Percentiles rank a stretch among this genome's conserved stretches.
These are phyloP conservation scores for Psilocybe subaeruginosa DNA, from an alignment of 768 basidiomycete genomes.

Conservation along the genomic window DNA sequence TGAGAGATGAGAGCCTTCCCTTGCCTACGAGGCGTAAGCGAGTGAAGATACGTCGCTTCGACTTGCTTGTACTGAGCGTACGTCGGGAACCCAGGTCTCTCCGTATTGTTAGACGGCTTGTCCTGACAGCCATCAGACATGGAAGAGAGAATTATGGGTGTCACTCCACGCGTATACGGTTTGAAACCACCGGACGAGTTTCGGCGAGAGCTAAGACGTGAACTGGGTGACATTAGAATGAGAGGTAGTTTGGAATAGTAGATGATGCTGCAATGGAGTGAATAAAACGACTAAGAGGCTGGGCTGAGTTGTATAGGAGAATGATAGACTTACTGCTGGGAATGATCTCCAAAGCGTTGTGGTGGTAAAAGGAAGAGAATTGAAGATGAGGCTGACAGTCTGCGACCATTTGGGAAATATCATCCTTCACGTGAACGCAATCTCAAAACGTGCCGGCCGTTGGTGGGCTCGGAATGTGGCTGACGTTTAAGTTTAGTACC, in stretches of 20 bases:
- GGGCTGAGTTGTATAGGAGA: slow-evolving; percentile 15
- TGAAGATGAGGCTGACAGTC: slow-evolving; percentile 31
- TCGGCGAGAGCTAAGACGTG: slow-evolving; percentile 30
- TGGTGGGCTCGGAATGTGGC: too few relatives aligned
- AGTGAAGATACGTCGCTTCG: slow-evolving; percentile 58
- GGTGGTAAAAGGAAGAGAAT: slow-evolving; percentile 24
- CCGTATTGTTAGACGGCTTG: slow-evolving; percentile 11
- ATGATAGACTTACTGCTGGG: slow-evolving; percentile 14
- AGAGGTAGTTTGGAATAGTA: slow-evolving; percentile 16
- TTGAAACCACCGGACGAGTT: slow-evolving; percentile 31
- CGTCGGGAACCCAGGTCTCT: slow-evolving; percentile 58
- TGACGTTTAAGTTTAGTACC: too few relatives aligned
- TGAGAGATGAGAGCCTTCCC: slow-evolving; percentile 78
- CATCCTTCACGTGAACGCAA: neutral
- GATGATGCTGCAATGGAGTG: slow-evolving; percentile 13
- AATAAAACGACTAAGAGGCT: slow-evolving; percentile 23
- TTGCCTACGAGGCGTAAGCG: slow-evolving; percentile 54
- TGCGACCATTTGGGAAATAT: slow-evolving; percentile 9
- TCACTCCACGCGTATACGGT: slow-evolving; percentile 35
- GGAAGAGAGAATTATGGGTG: slow-evolving; percentile 18
- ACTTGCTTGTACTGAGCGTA: slow-evolving; percentile 61
- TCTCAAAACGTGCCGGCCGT: neutral
- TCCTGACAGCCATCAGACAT: slow-evolving; percentile 9
- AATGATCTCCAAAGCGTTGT: slow-evolving; percentile 20
- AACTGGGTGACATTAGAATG: slow-evolving; percentile 33